These are phyloP conservation scores for Boletales sp. DNA, from an alignment of 768 basidiomycete genomes.

Conservation along the genomic window DNA sequence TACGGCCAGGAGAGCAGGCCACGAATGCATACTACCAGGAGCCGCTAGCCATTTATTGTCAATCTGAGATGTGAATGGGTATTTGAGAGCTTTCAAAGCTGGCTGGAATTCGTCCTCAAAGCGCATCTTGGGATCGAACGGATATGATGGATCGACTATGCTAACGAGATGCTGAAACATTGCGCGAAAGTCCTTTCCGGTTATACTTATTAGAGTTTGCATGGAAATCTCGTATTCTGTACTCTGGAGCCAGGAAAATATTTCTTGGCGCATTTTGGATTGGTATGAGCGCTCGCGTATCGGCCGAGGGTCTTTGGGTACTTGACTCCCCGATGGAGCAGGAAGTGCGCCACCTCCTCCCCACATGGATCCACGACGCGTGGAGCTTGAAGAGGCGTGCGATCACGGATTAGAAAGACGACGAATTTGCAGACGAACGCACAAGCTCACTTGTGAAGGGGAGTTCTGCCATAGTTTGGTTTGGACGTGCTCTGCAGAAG, in stretches of 20 bases:
- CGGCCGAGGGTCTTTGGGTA: conserved; percentile 71
- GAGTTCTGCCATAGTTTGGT: conserved; percentile 66
- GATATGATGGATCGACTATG: conserved; percentile 67
- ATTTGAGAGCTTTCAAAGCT: conserved; percentile 70
- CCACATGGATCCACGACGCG: conserved; percentile 77
- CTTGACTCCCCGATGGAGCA: conserved; percentile 51
- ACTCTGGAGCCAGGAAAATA: conserved; percentile 62
- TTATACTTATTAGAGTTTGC: conserved; percentile 70
- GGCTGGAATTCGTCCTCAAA: conserved; percentile 83
- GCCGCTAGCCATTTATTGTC: conserved; percentile 86
- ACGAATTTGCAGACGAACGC: background rate
- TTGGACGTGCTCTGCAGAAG: conserved; percentile 69
- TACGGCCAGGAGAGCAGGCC: conserved; percentile 85
- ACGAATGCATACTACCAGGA: conserved; percentile 87
- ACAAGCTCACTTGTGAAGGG: conserved; percentile 55
- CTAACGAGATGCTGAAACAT: conserved; percentile 79
- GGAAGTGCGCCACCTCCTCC: conserved; percentile 43
- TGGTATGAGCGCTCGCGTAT: conserved; percentile 76
- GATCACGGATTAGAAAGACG: conserved; percentile 6
- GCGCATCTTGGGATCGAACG: conserved; percentile 49
- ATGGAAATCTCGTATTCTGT: conserved; percentile 66
- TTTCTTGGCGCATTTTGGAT: conserved; percentile 71
- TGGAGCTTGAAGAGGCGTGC: conserved; percentile 42
- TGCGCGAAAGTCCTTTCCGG: conserved; percentile 79
- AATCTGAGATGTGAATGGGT: conserved; percentile 76